These are phyloP conservation scores for Phoenix roebelenii DNA, from an alignment of 176 grass and related monocot species.

Conservation along the genomic window DNA sequence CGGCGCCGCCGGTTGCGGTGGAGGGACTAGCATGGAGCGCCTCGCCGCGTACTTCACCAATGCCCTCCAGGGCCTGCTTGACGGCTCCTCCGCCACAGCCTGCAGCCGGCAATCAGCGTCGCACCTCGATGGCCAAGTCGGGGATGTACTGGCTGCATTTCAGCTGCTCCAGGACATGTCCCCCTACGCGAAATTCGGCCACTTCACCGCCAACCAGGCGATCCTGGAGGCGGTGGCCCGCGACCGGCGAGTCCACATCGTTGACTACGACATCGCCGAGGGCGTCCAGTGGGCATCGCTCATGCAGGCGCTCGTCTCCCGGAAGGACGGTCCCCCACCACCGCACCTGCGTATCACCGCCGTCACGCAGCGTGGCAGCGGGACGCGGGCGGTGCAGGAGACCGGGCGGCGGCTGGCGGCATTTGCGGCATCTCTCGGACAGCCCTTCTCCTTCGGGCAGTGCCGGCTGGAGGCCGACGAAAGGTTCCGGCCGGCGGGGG, in stretches of 20 bases:
- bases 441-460: conserved; percentile 67
- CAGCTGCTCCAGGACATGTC: conserved; percentile 84
- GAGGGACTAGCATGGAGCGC: conserved; percentile 56
- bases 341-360: conserved; percentile 69
- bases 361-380: conserved; percentile 31
- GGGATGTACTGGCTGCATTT: conserved; percentile 50
- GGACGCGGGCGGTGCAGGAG: conserved; percentile 39
- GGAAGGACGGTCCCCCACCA: conserved; percentile 24
- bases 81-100: conserved; percentile 22
- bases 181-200: conserved; percentile 65
- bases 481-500: conserved; percentile 37
- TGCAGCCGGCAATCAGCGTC: background rate
- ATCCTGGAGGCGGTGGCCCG: conserved; percentile 52
- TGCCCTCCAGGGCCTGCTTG: conserved; percentile 47
- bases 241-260: conserved; percentile 53
- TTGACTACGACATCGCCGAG: conserved; percentile 73
- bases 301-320: conserved; percentile 59
- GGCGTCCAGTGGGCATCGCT: conserved; percentile 71
- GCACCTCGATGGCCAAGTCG: background rate
- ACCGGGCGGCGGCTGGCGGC: conserved; percentile 41
- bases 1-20: conserved; percentile 6
- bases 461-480: conserved; percentile 56
- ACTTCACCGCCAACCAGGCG: conserved; percentile 78
- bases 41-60: conserved; percentile 61
- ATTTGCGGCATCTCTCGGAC: conserved; percentile 53